Base-by-base conservation (phyloP, 805 yeast genomes). In the Wickerhamiella azyma region DNA sequence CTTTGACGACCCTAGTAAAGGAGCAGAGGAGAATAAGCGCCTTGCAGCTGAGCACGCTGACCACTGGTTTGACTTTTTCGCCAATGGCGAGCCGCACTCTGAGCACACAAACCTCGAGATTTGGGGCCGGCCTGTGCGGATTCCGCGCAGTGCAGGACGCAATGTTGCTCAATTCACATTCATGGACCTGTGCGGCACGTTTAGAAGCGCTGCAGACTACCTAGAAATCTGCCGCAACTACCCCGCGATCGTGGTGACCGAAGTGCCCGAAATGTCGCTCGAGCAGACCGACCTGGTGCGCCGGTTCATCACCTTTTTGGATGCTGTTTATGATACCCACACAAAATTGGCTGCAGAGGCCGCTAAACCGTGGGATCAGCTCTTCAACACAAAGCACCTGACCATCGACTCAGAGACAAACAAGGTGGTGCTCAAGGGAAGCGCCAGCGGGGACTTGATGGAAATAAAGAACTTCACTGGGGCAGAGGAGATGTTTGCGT, bases 401-500 rank as follows among this genome's bases (percentile, higher is more conserved):
- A 74, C 58, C 21, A 57, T 70, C 49, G 71, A 70, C 30, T 56
- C 57, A 5, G 17, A 35, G 5, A 53, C 57, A 6, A 52, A 55
- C 39, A 48, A 51, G 41, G 56, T 53, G 33, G 55, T 49, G 33
- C 48, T 48, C 14, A 48, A 47, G 24, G 51, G 52, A 26, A 40
- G 28, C n/a, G 49, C 48, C 10, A 72, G 76, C 53, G 46, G 30
- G 11, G 82, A 86, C 1, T 59, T 53, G 32, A 74, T 83, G 74
- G 55, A 53, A 41, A 45, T 52, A 36, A 29, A 56, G 24, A 55
- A 52, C 51, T 89, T 92, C 66, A 84, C 83, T 5, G 73, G 92
- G 36, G 97, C 86, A 63, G 98, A 89, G 63, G 98, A 89, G 65
- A 75, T 81, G 61, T 92, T 89, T 67, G 98, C 98, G 17, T 89